Evolutionary conservation across 2,329 filamentous ascomycete genomes (phyloP).

Genomic region (Botrytis byssoidea): DNA sequence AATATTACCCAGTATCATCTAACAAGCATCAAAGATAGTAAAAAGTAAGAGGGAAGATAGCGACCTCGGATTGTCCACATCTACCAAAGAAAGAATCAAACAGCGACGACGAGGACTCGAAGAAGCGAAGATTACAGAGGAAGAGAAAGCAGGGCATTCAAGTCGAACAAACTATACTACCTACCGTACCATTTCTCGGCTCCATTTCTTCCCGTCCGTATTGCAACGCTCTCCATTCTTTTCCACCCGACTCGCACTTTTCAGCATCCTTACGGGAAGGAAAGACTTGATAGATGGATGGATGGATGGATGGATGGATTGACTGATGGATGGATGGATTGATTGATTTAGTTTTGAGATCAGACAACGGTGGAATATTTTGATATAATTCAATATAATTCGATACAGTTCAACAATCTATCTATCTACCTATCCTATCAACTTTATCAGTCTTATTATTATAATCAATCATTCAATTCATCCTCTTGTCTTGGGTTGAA

Average conservation of each 20-base stretch:
- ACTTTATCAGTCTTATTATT: too few species aligned
- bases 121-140: background rate
- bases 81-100: background rate
- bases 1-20: too few species aligned
- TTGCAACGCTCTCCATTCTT: background rate
- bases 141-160: background rate
- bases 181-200: background rate
- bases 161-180: background rate
- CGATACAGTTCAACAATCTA: background rate
- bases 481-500: too few species aligned
- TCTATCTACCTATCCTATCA: too few species aligned
- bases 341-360: background rate
- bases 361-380: too few species aligned
- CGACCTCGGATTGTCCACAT: too few species aligned
- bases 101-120: too few species aligned
- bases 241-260: background rate
- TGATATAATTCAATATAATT: too few species aligned
- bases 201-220: background rate
- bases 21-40: background rate
- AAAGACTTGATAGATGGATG: background rate
- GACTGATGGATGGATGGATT: background rate
- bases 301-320: too few species aligned
- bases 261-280: background rate
- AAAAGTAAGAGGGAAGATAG: background rate
- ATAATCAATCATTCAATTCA: too few species aligned